Base-by-base conservation (phyloP, 805 yeast genomes). In the Starmerella davenportii region DNA sequence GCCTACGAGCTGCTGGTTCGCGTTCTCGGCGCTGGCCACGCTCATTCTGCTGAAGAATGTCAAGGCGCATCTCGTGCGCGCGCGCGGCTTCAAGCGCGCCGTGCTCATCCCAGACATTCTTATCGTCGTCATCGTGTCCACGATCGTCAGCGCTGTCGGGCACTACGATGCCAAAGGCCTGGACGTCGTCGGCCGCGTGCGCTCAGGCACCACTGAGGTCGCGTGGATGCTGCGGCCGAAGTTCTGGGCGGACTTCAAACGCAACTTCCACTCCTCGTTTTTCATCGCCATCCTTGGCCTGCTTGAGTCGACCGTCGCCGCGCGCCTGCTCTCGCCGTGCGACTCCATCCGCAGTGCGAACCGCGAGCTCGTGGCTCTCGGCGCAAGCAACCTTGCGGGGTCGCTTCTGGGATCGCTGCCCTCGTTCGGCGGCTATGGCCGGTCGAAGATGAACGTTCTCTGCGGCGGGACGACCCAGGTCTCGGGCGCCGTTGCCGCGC, bases 391-490 rank as follows among this genome's bases (percentile, higher is more conserved):
- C 48, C 43, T 82, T 2, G 58, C 68, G 1, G 74, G 75, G 1
- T 68, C 81, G 3, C 40, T 62, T 24, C 58, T 68, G 39, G 61
- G 69, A 24, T 78, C 84, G 0, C 61, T 87, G 14, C 95, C 98
- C 0, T 72, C 93, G 0, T 85, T 85, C 64, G 98, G 96, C 8
- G 96, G 96, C 0, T 87, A 85, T 53, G 96, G 95, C 2, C 68
- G 96, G 51, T 78, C 93, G 15, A 84, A 79, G 51, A 75, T 87
- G 42, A 87, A 87, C 59, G 78, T 85, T 1, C 62, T 82, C 37
- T 73, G 84, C 13, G 95, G 95, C 4, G 96, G 92, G 0, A 72
- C 71, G 46, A 79, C 94, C 0, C 85, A 85, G 9, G 62, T 76
- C 53, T 70, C 90, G n/a, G 93, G 93, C 0, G 72, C 74, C 3